Conservation (phyloP, 208 protist genomes). For the Balamuthia mandrillaris region DNA sequence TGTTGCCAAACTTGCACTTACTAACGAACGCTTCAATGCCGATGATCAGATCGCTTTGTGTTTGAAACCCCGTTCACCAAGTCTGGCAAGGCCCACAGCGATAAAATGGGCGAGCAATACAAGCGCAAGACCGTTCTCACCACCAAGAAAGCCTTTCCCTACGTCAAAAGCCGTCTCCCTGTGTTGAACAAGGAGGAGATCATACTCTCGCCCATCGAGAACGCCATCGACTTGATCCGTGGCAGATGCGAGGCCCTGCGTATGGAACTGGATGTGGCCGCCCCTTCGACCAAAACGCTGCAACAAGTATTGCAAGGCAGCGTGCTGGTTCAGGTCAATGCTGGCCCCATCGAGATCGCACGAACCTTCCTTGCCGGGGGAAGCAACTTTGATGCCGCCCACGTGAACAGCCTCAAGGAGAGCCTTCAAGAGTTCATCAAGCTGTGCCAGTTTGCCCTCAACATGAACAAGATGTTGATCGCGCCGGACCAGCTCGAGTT, state of each 20-base stretch:
- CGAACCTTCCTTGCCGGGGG: neutral
- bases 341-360: neutral
- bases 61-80: conserved; percentile 70
- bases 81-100: conserved; percentile 54
- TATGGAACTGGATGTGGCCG: neutral
- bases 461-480: too few species aligned
- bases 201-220: conserved; percentile 52
- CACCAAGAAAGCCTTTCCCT: conserved; percentile 56
- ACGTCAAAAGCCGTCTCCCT: conserved; percentile 57
- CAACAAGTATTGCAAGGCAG: conserved; percentile 27
- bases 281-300: conserved; percentile 12
- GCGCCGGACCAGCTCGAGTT: too few species aligned
- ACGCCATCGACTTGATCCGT: conserved; percentile 43
- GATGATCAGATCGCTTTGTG: conserved; percentile 46
- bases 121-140: conserved; percentile 67
- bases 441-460: too few species aligned
- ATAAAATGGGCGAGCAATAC: conserved; percentile 65
- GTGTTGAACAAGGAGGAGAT: conserved; percentile 52
- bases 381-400: too few species aligned
- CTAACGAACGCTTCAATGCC: neutral
- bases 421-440: too few species aligned
- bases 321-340: conserved; percentile 18
- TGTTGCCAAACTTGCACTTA: neutral
- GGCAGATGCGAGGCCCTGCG: neutral
- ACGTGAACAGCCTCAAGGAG: too few species aligned